Base-by-base conservation (phyloP, 1,284 basidiomycete genomes). In the Phylloboletellus chloephorus region DNA sequence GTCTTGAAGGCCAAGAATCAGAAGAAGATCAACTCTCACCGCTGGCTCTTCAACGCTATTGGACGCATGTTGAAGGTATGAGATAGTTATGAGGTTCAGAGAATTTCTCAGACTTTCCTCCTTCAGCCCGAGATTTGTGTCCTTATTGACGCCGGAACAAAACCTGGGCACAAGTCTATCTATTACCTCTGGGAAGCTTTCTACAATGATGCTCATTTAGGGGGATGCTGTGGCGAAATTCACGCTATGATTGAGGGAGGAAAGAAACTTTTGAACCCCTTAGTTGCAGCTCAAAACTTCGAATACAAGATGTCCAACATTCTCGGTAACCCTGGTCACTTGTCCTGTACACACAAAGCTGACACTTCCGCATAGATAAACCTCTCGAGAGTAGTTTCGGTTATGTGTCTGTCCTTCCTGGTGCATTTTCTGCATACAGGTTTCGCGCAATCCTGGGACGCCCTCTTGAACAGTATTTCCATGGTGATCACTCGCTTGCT, bases 251-350 rank as follows among this genome's bases (percentile, higher is more conserved):
- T 95, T 56, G 80, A 91, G 60, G 86, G 86, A 22, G 94, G 95
- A 20, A 84, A 71, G 64, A 95, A 96, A 61, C 76, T 98, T 24
- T 60, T 98, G 47, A 98, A 98, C 57, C 95, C 95, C 10, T 72
- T 98, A 32, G 81, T 94, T 22, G 92, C 92, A 8, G 90, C 91
- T 17, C 95, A 98, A 65, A 98, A 98, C 67, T 98, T 98, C 56
- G 95, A 98, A 67, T 98, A 98, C 71, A 97, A 91, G 69, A 94
- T 94, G 88, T 92, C 88, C 26, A 94, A 94, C 64, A 95, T 96
- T 55, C 71, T 94, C 19, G 88, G 88, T 79, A 64, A 53, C 66
- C 50, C 15, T 9, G 12, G 7, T 20, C 15, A 12, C 24, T 12
- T 31, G 5, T 4, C 22, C 13, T 15, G 43, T 5, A 22, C 13